phyloP scores from a whole-genome alignment of 2,329 filamentous ascomycete species.

The Cryphonectria carpinicola region DNA sequence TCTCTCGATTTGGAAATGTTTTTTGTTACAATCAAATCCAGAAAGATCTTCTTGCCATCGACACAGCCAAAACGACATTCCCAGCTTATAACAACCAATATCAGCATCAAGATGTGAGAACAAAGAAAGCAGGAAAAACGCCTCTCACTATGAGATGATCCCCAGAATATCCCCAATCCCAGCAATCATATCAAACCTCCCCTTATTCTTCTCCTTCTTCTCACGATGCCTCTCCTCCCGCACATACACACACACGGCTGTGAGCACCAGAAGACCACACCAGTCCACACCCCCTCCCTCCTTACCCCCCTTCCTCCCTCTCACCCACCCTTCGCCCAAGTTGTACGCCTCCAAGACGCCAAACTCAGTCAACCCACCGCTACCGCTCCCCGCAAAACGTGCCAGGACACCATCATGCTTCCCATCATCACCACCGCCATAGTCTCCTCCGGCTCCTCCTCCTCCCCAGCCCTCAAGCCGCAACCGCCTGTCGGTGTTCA shows the following conservation, averaged over 20 bases:
- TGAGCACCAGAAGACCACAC: conserved; percentile 15
- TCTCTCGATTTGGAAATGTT: too few species aligned
- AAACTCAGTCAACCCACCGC: conserved; percentile 13
- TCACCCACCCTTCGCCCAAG: neutral
- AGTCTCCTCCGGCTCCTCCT: neutral
- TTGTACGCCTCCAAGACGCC: conserved; percentile 17
- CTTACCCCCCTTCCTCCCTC: neutral
- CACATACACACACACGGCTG: conserved; percentile 14
- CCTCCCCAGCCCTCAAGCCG: neutral
- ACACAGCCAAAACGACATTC: too few species aligned
- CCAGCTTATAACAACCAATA: neutral
- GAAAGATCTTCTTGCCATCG: too few species aligned
- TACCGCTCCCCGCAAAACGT: conserved; percentile 9
- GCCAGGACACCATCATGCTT: conserved; percentile 5
- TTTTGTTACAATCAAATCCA: too few species aligned
- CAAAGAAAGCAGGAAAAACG: neutral
- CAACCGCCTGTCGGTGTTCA: neutral
- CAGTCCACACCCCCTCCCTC: neutral
- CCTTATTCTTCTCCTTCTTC: conserved; percentile 12
- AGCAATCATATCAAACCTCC: neutral
- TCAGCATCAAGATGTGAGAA: neutral
- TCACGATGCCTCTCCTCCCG: conserved; percentile 16
- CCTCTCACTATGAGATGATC: neutral
- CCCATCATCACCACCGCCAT: neutral
- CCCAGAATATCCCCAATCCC: neutral